Evolutionary conservation across 495 filamentous ascomycete species (phyloP), one percentile per base, ranked within the genome.

Genomic region (Xylaria acuta): DNA sequence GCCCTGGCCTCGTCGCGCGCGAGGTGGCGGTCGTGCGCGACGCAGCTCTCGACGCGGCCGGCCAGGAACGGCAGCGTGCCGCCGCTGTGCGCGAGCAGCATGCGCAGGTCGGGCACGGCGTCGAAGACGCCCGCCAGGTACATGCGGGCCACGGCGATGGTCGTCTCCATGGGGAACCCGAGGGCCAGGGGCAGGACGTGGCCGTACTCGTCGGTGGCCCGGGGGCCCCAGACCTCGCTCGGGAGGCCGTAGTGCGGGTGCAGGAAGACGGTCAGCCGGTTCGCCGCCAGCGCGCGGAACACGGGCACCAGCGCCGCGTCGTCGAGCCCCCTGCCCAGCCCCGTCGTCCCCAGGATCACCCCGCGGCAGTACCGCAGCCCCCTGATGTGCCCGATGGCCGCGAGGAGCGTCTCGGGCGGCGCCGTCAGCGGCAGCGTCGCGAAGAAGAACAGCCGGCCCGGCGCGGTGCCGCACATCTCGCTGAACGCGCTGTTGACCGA

Each of bases 161-260:
- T 97, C 0, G 95, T 98, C 79, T 98, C 95, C 49, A 98, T 85
- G 1, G 95, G 95, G 77, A 97, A 98, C 4, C 95, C 95, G 2
- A 98, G 79, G 0, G 93, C 92, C 4, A 98, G 84, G 1, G 94
- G 92, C 20, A 98, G 86, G 12, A 97, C 94, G 80, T 97, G 94
- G 0, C 95, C 95, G 81, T 96, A 97, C 60, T 92, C 90, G 32
- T 76, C 83, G 0, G 73, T 76, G 5, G 86, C 88, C 36, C 91
- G 84, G 11, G 86, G 86, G 0, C 95, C 95, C 81, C 91, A 97
- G 12, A 97, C 94, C 22, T 87, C 86, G 64, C 86, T 85, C 0
- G 93, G 94, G 0, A 98, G 86, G 3, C 95, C 95, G 78, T 98
- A 97, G 81, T 98, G 95, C 43, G 95, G 95, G 80, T 98, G 95